phyloP scores from a whole-genome alignment of 768 basidiomycete species.

The Pseudohyphozyma bogoriensis region DNA sequence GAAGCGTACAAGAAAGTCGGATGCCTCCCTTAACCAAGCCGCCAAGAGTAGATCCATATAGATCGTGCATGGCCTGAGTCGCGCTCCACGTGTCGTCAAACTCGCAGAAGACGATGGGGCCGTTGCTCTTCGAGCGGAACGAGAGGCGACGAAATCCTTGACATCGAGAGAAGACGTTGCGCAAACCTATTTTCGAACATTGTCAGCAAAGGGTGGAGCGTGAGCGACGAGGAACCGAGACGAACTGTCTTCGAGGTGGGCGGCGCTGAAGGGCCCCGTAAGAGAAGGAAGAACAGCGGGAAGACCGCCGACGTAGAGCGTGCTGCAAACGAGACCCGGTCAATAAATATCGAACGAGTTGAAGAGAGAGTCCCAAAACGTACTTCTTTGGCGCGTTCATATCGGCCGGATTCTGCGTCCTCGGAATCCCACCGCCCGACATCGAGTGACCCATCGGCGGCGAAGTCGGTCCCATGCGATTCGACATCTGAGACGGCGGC shows the following conservation, averaged over 20 bases:
- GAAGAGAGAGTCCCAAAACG: neutral
- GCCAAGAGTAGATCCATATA: conserved; percentile 82
- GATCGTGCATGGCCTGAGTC: conserved; percentile 71
- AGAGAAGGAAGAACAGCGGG: conserved; percentile 48
- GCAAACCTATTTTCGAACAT: conserved; percentile 39
- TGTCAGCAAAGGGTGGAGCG: neutral
- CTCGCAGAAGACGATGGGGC: conserved; percentile 99
- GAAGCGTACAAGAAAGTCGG: conserved; percentile 84
- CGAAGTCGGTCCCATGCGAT: neutral
- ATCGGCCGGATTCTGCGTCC: conserved; percentile 27
- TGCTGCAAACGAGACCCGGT: conserved; percentile 43
- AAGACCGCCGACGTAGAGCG: conserved; percentile 96
- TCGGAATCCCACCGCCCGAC: neutral
- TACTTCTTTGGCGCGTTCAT: conserved; percentile 31
- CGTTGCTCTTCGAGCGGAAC: conserved; percentile 91
- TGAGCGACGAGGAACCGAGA: neutral
- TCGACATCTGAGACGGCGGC: neutral
- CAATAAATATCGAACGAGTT: neutral
- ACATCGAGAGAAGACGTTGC: conserved; percentile 66
- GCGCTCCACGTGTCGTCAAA: conserved; percentile 84
- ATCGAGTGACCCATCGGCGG: neutral
- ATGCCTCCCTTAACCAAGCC: conserved; percentile 91
- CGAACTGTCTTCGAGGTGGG: conserved; percentile 71
- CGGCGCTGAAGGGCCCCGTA: conserved; percentile 51
- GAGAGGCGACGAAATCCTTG: conserved; percentile 84